phyloP scores from a whole-genome alignment of 805 yeast genomes.

The Cyberlindnera petersonii region DNA sequence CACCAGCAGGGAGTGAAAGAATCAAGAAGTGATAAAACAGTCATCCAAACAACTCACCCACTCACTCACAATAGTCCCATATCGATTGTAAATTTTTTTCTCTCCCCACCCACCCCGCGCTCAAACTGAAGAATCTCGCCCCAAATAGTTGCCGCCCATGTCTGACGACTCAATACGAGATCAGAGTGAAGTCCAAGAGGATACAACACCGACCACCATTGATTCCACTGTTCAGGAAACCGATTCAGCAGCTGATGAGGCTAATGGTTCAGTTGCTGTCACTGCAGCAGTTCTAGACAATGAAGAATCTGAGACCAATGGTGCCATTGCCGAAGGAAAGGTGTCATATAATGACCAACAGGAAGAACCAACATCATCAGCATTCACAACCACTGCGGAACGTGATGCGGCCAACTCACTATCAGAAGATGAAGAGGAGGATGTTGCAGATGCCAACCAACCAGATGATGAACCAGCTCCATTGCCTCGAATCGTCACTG shows the following conservation, averaged over 20 bases:
- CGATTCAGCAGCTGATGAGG: background rate
- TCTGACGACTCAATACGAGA: constrained; percentile 14
- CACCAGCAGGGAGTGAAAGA: too few relatives aligned
- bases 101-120: too few relatives aligned
- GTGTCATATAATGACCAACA: background rate
- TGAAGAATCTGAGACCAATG: background rate
- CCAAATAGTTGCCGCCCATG: too few relatives aligned
- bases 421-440: constrained; percentile 16
- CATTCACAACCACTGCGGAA: constrained; percentile 1
- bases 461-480: constrained; percentile 15
- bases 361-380: background rate
- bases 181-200: constrained; percentile 10
- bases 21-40: too few relatives aligned
- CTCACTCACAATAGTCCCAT: too few relatives aligned
- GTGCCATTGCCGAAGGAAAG: constrained; percentile 1
- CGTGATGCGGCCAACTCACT: constrained; percentile 2
- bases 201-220: constrained; percentile 15
- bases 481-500: constrained; percentile 19
- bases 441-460: constrained; percentile 20
- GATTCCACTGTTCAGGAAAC: constrained; percentile 3
- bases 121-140: background rate
- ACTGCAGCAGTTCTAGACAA: too few relatives aligned
- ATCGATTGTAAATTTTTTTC: too few relatives aligned
- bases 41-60: too few relatives aligned
- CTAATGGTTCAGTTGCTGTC: too few relatives aligned